Evolutionary conservation across 192 early-diverging fungal genomes (phyloP).

Genomic region (Dimargaris cristalligena): DNA sequence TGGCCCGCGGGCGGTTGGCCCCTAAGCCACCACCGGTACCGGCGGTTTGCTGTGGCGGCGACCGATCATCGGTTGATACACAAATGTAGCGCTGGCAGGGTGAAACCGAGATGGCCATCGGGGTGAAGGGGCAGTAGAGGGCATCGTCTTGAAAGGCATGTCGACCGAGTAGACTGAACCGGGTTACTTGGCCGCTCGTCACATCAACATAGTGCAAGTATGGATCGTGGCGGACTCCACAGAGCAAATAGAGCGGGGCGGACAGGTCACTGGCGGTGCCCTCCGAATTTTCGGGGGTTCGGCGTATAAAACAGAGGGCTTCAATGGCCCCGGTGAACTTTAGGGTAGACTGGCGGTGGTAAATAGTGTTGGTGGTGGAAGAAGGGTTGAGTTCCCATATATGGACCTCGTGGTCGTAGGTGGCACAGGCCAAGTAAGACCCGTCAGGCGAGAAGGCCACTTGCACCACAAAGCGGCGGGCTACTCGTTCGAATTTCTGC

Average conservation of each 20-base stretch:
- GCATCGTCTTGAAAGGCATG: slow-evolving; percentile 3
- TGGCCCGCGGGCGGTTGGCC: background rate
- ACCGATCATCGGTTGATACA: slow-evolving; percentile 5
- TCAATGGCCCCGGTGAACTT: slow-evolving; percentile 3
- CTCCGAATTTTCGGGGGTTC: background rate
- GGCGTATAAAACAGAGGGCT: background rate
- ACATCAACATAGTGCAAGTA: slow-evolving; percentile 2
- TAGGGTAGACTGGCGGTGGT: background rate
- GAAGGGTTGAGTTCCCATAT: background rate
- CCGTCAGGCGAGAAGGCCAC: background rate
- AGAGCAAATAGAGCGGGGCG: background rate
- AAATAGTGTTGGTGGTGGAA: background rate
- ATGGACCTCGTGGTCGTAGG: slow-evolving; percentile 6
- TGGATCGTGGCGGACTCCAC: slow-evolving; percentile 1
- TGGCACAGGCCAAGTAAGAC: slow-evolving; percentile 1
- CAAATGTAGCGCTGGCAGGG: background rate
- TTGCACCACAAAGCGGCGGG: background rate
- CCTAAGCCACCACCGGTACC: background rate
- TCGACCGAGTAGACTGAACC: slow-evolving; percentile 7
- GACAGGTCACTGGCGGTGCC: background rate
- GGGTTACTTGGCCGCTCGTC: background rate
- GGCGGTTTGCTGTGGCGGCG: too few relatives aligned
- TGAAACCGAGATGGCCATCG: background rate
- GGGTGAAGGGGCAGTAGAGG: slow-evolving; percentile 5
- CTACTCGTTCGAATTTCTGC: background rate